These are phyloP conservation scores for Cercospora sojina DNA, from an alignment of 2,329 filamentous ascomycete genomes.

Conservation along the genomic window DNA sequence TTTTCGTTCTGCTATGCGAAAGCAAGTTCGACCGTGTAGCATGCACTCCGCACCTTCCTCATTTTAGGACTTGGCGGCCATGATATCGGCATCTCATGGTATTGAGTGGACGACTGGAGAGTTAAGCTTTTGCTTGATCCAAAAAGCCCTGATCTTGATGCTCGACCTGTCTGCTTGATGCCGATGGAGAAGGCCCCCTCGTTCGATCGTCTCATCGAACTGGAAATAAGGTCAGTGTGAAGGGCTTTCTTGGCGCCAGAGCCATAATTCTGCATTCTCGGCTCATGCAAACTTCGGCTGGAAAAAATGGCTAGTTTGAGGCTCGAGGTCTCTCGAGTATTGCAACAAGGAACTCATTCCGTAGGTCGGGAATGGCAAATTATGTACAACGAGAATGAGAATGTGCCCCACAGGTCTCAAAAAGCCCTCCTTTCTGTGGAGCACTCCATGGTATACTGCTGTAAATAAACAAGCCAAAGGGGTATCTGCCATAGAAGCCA, in stretches of 20 bases:
- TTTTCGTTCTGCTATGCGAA: too few relatives aligned
- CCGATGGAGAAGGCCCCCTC: too few relatives aligned
- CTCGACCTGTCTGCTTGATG: too few relatives aligned
- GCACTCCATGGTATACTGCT: not conserved
- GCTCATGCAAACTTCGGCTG: not conserved
- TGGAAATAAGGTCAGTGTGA: not conserved
- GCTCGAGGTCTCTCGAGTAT: not conserved
- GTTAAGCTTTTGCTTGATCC: too few relatives aligned
- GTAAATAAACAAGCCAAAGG: not conserved
- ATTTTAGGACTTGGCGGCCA: too few relatives aligned
- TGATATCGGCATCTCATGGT: too few relatives aligned
- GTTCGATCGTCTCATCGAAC: not conserved
- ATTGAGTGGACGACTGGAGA: too few relatives aligned
- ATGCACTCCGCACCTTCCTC: too few relatives aligned
- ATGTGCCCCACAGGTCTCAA: not conserved
- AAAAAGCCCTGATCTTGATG: too few relatives aligned
- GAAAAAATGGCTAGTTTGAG: not conserved
- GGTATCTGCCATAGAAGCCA: slow-evolving; percentile 8
- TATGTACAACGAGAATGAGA: not conserved
- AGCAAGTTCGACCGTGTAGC: too few relatives aligned
- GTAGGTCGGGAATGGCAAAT: not conserved
- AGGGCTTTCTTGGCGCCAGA: not conserved
- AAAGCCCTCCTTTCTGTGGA: not conserved
- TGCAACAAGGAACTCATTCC: not conserved
- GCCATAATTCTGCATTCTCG: not conserved